A percentile compares a stretch with the other conserved stretches of the same genome.
Conservation (phyloP, 345 rosid genomes). For the Brassica cretica region DNA sequence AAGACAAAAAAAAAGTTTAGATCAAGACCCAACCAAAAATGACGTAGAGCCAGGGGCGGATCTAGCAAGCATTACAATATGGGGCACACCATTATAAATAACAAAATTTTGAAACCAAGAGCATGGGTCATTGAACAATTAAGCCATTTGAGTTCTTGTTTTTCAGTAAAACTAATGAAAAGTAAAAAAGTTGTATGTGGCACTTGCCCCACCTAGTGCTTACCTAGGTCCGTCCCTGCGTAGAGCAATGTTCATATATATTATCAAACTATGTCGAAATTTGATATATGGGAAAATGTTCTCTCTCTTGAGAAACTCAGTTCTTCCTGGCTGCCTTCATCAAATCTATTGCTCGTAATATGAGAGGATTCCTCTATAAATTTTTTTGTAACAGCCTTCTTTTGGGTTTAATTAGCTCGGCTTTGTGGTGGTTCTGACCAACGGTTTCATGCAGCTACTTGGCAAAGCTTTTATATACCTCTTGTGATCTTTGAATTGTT, state of each 20-base stretch:
- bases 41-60: background rate
- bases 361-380: background rate
- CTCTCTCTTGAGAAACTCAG: background rate
- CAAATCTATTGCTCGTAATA: background rate
- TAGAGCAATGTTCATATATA: background rate
- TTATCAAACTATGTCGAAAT: background rate
- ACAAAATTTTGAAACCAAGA: no score
- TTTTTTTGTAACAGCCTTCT: background rate
- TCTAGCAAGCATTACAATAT: no score
- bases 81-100: no score
- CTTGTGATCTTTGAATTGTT: background rate
- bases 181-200: no score
- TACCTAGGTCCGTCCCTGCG: no score
- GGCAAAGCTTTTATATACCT: background rate
- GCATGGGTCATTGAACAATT: no score
- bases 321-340: background rate
- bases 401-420: background rate
- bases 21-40: background rate
- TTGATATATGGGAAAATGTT: background rate
- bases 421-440: background rate
- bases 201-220: no score
- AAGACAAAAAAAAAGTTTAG: background rate
- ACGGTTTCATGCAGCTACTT: background rate
- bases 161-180: no score
- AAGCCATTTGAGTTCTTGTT: no score